Conservation (phyloP, 768 basidiomycete species). For the Leucogyrophana mollusca region DNA sequence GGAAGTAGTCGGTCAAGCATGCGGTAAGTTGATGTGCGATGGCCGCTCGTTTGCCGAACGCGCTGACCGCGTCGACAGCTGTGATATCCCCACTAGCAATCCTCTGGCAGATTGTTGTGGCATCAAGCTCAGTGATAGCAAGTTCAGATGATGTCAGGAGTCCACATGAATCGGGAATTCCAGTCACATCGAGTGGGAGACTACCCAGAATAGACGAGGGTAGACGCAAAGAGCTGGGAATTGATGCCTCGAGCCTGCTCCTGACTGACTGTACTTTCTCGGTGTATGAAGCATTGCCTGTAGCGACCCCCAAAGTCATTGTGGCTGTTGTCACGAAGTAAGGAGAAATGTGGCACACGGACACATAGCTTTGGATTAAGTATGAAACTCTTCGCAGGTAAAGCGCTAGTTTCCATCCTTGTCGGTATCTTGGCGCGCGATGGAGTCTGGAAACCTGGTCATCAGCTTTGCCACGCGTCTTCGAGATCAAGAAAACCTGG, state of each 20-base stretch:
- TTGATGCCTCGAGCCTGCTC: neutral
- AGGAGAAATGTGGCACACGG: too few relatives aligned
- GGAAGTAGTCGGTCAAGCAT: conserved; percentile 37
- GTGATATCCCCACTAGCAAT: conserved; percentile 23
- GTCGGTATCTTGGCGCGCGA: too few relatives aligned
- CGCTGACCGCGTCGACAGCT: conserved; percentile 32
- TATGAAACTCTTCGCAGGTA: too few relatives aligned
- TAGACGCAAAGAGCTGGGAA: conserved; percentile 16
- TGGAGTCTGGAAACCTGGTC: too few relatives aligned
- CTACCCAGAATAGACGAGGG: neutral
- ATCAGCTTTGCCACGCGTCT: too few relatives aligned
- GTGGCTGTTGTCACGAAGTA: too few relatives aligned
- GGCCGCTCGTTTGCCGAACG: conserved; percentile 41
- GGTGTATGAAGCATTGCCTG: neutral
- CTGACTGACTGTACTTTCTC: neutral
- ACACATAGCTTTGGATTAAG: too few relatives aligned
- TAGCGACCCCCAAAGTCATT: neutral
- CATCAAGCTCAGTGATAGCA: conserved; percentile 18
- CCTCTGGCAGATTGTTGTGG: conserved; percentile 17
- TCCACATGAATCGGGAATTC: conserved; percentile 8
- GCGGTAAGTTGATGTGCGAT: conserved; percentile 40
- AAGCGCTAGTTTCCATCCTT: too few relatives aligned
- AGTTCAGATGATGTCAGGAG: conserved; percentile 9
- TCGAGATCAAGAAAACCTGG: too few relatives aligned
- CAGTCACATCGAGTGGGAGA: conserved; percentile 9